Percentiles rank a stretch among this genome's conserved stretches.
Conservation (phyloP, 169 alveolate genomes). For the Plasmodium gonderi region DNA sequence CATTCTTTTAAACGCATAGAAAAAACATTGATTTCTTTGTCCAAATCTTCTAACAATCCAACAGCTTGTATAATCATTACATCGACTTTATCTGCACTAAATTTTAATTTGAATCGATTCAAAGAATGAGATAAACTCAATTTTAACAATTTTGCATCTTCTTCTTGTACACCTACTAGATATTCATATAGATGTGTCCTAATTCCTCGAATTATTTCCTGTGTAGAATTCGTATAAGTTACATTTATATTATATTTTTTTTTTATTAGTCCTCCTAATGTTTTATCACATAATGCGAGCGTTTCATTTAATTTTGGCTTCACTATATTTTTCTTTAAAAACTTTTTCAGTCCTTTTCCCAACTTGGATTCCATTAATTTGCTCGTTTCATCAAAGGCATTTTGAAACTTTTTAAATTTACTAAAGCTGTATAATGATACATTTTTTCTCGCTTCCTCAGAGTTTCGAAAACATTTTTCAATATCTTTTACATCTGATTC, state of each 20-base stretch:
- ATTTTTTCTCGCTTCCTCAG: constrained; percentile 90
- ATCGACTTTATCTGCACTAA: constrained; percentile 99
- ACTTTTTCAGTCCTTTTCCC: constrained; percentile 94
- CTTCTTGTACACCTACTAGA: constrained; percentile 89
- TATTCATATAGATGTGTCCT: constrained; percentile 87
- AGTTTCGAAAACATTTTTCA: constrained; percentile 87
- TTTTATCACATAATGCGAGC: constrained; percentile 91
- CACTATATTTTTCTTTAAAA: constrained; percentile 94
- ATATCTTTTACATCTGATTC: constrained; percentile 90
- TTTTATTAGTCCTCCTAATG: constrained; percentile 90
- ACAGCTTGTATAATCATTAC: constrained; percentile 99
- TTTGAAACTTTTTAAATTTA: constrained; percentile 73
- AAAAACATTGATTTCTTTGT: constrained; percentile 98
- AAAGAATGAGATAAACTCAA: constrained; percentile 92
- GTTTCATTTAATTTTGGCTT: constrained; percentile 89
- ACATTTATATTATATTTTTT: constrained; percentile 88
- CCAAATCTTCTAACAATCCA: constrained; percentile 96
- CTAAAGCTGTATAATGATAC: constrained; percentile 72
- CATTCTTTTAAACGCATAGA: constrained; percentile 98
- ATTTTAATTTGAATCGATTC: constrained; percentile 96
- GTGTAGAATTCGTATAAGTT: constrained; percentile 87
- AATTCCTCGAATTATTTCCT: constrained; percentile 91
- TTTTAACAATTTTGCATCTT: constrained; percentile 76
- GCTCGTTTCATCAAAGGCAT: constrained; percentile 82
- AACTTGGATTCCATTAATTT: constrained; percentile 91